Base-by-base conservation (phyloP, 2,329 filamentous ascomycete species). In the Westerdykella sp. region DNA sequence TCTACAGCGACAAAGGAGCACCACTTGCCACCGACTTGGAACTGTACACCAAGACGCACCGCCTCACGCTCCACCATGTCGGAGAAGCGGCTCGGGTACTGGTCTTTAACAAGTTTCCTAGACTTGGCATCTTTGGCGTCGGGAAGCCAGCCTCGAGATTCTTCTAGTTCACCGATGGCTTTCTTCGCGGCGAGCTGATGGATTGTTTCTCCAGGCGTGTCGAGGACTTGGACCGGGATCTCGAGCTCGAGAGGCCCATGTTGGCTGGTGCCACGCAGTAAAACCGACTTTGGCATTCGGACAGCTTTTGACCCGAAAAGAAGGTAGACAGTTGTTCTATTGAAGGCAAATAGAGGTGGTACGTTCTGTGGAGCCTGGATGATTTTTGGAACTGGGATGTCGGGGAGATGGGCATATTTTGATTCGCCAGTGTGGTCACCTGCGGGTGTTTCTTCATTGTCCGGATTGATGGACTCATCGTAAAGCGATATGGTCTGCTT, bases 1-100 rank as follows among this genome's bases (percentile, higher is more conserved):
- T 82, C 72, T 1, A 85, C 72, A 2, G 85, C 85, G 3, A 88
- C 79, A 49, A 88, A 89, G 0, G 83, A 85, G 55, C 80, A 85
- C 76, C 80, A 85, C 56, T 82, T 84, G 1, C 82, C 78, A 2
- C 74, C 78, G 7, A 88, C 76, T 53, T 86, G 82, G 55, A 79
- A 86, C 44, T 74, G 70, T 11, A 81, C 73, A 0, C 84, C 84
- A 0, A 88, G 69, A 0, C 77, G 69, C 1, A 87, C 80, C 7
- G 76, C 82, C 56, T 88, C 84, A 1, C 75, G 73, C 58, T 84
- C 75, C 0, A 81, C 76, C 55, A 87, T 73, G 37, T 80, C 75
- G 11, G 73, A 63, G 56, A 83, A 82, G 4, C 71, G 73, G 1
- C 73, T 73, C 2, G 66, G 60, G 37, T 66, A 61, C 0, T 58